phyloP scores from a whole-genome alignment of 1,284 basidiomycete species.

The Earliella scabrosa region DNA sequence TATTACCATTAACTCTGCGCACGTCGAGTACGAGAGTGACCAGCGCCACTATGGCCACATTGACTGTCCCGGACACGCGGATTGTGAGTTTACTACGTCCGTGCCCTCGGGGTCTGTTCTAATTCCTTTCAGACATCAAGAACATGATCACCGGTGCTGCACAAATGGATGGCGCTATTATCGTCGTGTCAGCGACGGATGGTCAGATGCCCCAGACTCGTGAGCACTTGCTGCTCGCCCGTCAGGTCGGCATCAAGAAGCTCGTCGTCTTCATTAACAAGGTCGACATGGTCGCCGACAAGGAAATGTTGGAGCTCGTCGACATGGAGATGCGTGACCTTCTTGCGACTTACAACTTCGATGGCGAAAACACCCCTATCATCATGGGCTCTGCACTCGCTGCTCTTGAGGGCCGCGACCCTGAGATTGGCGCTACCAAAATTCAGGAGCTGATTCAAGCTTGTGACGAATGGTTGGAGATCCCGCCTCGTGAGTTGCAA shows the following conservation, averaged over 20 bases:
- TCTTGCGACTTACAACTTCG: conserved; percentile 91
- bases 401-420: conserved; percentile 86
- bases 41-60: conserved; percentile 98
- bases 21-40: conserved; percentile 97
- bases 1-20: conserved; percentile 95
- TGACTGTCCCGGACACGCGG: conserved; percentile 96
- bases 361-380: conserved; percentile 97
- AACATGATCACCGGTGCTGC: conserved; percentile 99
- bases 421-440: conserved; percentile 82
- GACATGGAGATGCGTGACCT: conserved; percentile 99
- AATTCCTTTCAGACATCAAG: conserved; percentile 71
- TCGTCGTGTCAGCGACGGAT: conserved; percentile 98
- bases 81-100: conserved; percentile 59
- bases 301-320: conserved; percentile 98
- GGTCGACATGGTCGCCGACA: conserved; percentile 95
- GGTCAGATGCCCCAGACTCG: conserved; percentile 99
- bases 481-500: conserved; percentile 80
- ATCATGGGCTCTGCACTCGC: conserved; percentile 96
- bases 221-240: conserved; percentile 96
- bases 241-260: conserved; percentile 98
- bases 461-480: conserved; percentile 95
- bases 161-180: conserved; percentile 98
- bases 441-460: conserved; percentile 86
- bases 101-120: background rate
- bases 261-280: conserved; percentile 99